A percentile compares a stretch with the other conserved stretches of the same genome.
These are phyloP conservation scores for Penicillium sp. DNA, from an alignment of 2,329 filamentous ascomycete species.

Conservation along the genomic window DNA sequence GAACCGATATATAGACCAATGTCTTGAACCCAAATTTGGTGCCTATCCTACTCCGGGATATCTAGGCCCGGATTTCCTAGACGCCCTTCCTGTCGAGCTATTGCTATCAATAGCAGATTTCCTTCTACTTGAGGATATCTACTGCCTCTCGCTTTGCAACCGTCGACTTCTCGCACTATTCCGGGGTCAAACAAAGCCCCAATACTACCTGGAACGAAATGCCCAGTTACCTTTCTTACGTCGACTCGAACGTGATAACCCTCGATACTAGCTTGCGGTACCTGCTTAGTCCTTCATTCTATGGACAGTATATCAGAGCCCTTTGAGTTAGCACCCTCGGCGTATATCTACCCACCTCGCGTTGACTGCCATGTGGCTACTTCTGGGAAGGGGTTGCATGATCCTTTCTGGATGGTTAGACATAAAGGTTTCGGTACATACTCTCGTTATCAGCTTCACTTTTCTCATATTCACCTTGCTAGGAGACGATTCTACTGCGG, in stretches of 20 bases:
- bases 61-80: not conserved
- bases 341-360: not conserved
- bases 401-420: not conserved
- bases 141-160: not conserved
- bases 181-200: not conserved
- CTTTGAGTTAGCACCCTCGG: not conserved
- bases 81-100: not conserved
- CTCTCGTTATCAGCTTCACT: not conserved
- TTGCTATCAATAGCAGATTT: not conserved
- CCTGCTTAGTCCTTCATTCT: not conserved
- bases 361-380: not conserved
- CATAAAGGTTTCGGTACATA: not conserved
- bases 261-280: not conserved
- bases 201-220: not conserved
- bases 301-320: not conserved
- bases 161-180: not conserved
- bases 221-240: not conserved
- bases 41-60: not conserved
- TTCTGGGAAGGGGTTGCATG: accelerated
- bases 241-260: not conserved
- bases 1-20: not conserved
- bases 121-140: not conserved
- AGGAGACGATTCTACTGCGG: not conserved
- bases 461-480: not conserved
- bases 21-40: not conserved